Conservation (phyloP, 2,329 filamentous ascomycete species). For the Sphaerulina populicola region DNA sequence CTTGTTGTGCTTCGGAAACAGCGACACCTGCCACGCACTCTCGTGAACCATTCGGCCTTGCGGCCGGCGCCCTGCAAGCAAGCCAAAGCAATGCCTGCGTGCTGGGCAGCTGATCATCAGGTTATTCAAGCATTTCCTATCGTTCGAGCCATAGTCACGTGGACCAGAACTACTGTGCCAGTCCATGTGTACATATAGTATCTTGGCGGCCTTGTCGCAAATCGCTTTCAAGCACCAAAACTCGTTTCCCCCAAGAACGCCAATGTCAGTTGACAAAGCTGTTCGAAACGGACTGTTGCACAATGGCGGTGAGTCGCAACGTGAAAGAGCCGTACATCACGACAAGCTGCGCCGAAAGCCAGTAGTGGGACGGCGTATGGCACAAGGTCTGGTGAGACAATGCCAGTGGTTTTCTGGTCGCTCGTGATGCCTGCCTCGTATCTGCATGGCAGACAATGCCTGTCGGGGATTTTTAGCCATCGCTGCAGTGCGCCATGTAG, state of each 20-base stretch:
- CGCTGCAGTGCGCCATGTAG: not conserved
- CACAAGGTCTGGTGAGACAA: constrained; percentile 8
- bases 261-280: constrained; percentile 3
- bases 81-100: not conserved
- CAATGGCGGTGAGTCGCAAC: constrained; percentile 5
- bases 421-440: constrained; percentile 9
- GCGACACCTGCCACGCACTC: not conserved
- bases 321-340: constrained; percentile 6
- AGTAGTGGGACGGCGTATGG: constrained; percentile 11
- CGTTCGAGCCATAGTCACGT: no score
- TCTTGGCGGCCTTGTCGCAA: constrained; percentile 8
- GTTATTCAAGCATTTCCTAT: no score
- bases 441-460: constrained; percentile 9
- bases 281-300: not conserved
- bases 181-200: not conserved
- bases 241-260: not conserved
- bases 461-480: constrained; percentile 9
- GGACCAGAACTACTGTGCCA: no score
- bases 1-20: not conserved
- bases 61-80: not conserved
- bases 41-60: not conserved
- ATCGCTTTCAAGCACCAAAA: constrained; percentile 12
- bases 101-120: no score
- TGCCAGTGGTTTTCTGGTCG: not conserved
- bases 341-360: constrained; percentile 8